phyloP scores from a whole-genome alignment of 495 filamentous ascomycete genomes.

The Elaphomyces granulatus region DNA sequence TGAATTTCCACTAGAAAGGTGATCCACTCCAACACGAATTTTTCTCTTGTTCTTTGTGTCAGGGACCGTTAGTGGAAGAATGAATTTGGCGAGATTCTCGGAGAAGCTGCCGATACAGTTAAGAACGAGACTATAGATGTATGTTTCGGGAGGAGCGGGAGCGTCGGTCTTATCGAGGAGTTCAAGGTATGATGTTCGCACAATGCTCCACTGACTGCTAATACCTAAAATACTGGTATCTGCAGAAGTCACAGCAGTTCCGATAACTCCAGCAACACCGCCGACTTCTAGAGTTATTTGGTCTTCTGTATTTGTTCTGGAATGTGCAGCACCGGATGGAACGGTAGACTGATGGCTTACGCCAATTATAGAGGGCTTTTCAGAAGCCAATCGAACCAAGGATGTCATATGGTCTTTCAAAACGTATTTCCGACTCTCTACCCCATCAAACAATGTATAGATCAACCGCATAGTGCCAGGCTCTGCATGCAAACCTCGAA shows the following conservation, averaged over 20 bases:
- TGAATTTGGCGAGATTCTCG: conserved; percentile 83
- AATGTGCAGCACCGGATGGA: conserved; percentile 35
- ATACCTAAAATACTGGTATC: conserved; percentile 57
- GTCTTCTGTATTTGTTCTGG: conserved; percentile 43
- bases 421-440: conserved; percentile 58
- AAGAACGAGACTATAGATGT: conserved; percentile 79
- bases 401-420: conserved; percentile 66
- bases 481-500: conserved; percentile 71
- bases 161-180: conserved; percentile 86
- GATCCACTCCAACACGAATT: conserved; percentile 22
- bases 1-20: conserved; percentile 25
- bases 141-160: conserved; percentile 73
- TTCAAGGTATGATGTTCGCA: conserved; percentile 80
- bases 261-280: conserved; percentile 77
- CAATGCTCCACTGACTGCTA: conserved; percentile 77
- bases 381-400: conserved; percentile 77
- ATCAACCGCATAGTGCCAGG: conserved; percentile 62
- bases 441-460: conserved; percentile 63
- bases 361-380: conserved; percentile 78
- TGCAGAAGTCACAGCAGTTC: conserved; percentile 50
- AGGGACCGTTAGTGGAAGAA: conserved; percentile 75
- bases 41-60: conserved; percentile 39
- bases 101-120: conserved; percentile 79
- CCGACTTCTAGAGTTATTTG: conserved; percentile 78
- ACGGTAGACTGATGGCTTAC: conserved; percentile 74